Percentiles rank a stretch among this genome's conserved stretches.
Conservation (phyloP, 345 rosid species). For the Litchi chinensis region DNA sequence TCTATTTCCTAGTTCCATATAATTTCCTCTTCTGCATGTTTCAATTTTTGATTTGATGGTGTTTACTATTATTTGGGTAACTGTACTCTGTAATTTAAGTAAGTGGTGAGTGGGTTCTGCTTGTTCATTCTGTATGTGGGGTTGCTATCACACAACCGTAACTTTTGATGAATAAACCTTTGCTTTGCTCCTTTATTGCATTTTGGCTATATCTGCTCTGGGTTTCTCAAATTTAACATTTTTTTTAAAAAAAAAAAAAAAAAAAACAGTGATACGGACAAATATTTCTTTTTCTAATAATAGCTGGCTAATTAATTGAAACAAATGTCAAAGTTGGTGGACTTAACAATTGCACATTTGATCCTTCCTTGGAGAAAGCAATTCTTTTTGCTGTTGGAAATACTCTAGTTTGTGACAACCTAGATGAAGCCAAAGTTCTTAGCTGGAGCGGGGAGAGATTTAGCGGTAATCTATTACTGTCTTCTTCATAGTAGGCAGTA, state of each 20-base stretch:
- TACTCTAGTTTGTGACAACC: conserved; percentile 93
- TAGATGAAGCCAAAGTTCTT: conserved; percentile 92
- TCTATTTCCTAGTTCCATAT: not conserved
- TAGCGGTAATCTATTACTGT: conserved; percentile 56
- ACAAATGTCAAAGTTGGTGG: conserved; percentile 24
- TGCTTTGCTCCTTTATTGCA: not conserved
- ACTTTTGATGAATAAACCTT: not conserved
- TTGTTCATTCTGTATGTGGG: not conserved
- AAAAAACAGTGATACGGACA: not conserved
- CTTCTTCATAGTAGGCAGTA: conserved; percentile 20
- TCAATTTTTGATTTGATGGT: not conserved
- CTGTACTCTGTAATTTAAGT: not conserved
- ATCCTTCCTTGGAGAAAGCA: conserved; percentile 89
- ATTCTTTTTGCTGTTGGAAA: conserved; percentile 95
- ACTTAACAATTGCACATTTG: conserved; percentile 81
- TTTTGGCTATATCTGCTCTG: conserved; percentile 4
- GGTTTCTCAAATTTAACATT: not conserved
- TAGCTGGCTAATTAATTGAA: not conserved
- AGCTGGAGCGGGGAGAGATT: conserved; percentile 95
- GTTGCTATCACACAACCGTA: not conserved
- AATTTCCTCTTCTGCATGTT: not conserved
- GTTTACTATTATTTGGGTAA: not conserved
- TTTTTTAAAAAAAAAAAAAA: not conserved
- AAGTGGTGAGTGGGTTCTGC: not conserved
- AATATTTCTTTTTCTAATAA: not conserved